Evolutionary conservation across 176 grass and related monocot species (phyloP).

Genomic region (Eleusine coracana): DNA sequence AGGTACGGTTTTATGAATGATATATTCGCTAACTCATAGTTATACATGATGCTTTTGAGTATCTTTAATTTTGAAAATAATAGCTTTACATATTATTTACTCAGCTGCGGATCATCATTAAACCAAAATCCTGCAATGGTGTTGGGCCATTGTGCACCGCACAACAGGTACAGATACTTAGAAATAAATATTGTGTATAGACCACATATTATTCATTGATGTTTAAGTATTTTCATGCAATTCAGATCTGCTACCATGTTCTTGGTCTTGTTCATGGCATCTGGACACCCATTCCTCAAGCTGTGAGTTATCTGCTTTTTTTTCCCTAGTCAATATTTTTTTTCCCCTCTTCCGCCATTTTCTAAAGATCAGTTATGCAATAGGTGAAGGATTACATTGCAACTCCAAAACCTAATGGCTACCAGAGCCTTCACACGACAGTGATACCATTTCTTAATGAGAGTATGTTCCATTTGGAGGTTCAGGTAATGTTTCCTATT

Average conservation of each 20-base stretch:
- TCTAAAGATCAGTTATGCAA: slow-evolving; percentile 29
- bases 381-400: slow-evolving; percentile 99
- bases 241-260: slow-evolving; percentile 97
- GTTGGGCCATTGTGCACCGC: slow-evolving; percentile 87
- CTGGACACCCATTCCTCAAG: slow-evolving; percentile 96
- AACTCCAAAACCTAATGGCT: slow-evolving; percentile 98
- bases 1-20: slow-evolving; percentile 58
- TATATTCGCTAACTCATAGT: background rate
- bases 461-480: slow-evolving; percentile 97
- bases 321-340: background rate
- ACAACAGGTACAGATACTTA: slow-evolving; percentile 68
- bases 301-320: slow-evolving; percentile 68
- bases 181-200: slow-evolving; percentile 33
- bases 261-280: slow-evolving; percentile 98
- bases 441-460: slow-evolving; percentile 99
- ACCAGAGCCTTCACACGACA: slow-evolving; percentile 92
- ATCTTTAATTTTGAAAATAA: slow-evolving; percentile 29
- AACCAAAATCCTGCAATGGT: slow-evolving; percentile 80
- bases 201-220: slow-evolving; percentile 36
- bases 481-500: slow-evolving; percentile 64
- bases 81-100: slow-evolving; percentile 28
- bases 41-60: slow-evolving; percentile 29
- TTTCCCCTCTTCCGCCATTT: slow-evolving; percentile 35
- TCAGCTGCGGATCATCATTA: slow-evolving; percentile 91
- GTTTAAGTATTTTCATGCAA: slow-evolving; percentile 38